Conservation (phyloP, 768 basidiomycete species). For the Phylloporus scabripes region DNA sequence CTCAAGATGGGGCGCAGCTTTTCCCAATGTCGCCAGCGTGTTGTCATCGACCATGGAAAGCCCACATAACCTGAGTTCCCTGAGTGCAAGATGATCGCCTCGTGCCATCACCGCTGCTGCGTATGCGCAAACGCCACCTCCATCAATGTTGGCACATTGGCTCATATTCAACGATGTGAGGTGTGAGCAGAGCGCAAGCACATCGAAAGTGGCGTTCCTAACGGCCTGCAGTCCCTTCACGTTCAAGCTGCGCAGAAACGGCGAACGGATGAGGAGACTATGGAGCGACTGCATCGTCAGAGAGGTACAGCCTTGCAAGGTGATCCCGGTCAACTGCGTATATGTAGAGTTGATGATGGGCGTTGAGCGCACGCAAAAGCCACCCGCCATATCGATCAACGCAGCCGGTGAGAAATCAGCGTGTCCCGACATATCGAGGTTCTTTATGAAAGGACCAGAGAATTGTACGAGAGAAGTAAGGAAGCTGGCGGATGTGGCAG, state of each 20-base stretch:
- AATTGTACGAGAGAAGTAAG: conserved; percentile 47
- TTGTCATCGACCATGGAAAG: conserved; percentile 56
- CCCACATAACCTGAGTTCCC: conserved; percentile 62
- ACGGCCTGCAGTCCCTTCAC: conserved; percentile 67
- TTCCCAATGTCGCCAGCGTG: conserved; percentile 61
- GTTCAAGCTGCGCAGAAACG: conserved; percentile 49
- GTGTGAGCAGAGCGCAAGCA: conserved; percentile 53
- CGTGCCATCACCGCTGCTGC: conserved; percentile 41
- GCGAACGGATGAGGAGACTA: conserved; percentile 61
- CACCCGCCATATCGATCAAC: conserved; percentile 49
- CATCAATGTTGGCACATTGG: conserved; percentile 64
- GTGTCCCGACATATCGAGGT: conserved; percentile 62
- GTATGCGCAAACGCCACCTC: conserved; percentile 51
- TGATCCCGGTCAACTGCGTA: conserved; percentile 67
- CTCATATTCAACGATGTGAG: conserved; percentile 63
- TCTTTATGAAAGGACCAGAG: conserved; percentile 61
- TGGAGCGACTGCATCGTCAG: conserved; percentile 66
- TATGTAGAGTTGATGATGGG: conserved; percentile 31
- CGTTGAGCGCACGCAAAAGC: conserved; percentile 43
- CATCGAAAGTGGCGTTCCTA: conserved; percentile 67
- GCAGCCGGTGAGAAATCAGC: conserved; percentile 42
- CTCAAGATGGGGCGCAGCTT: conserved; percentile 65
- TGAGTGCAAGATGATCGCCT: conserved; percentile 48
- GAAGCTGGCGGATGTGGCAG: conserved; percentile 46
- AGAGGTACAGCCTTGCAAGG: conserved; percentile 65